phyloP scores from a whole-genome alignment of 163 green algal genomes.

The Volvox carteri region DNA sequence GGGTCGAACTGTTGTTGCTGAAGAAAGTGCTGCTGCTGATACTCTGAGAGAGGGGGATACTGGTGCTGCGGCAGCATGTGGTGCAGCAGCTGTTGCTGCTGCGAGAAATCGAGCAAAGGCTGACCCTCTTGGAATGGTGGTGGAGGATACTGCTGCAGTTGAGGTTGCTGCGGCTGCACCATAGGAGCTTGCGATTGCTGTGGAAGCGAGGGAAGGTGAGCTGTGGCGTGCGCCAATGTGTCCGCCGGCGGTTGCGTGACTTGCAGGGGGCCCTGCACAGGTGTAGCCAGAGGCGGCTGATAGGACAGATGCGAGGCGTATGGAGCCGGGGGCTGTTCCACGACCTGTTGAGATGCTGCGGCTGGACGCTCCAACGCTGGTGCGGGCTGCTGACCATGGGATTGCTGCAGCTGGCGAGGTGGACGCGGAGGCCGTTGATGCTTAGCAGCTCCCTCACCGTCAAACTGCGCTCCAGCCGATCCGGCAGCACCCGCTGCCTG shows the following conservation, averaged over 20 bases:
- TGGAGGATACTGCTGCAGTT: conserved; percentile 8
- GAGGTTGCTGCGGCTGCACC: neutral
- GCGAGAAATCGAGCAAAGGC: neutral
- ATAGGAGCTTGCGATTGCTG: neutral
- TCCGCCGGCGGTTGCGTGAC: neutral
- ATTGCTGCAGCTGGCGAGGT: conserved; percentile 10
- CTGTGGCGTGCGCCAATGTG: neutral
- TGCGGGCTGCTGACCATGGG: neutral
- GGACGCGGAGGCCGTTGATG: conserved; percentile 6
- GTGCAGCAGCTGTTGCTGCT: conserved; percentile 23
- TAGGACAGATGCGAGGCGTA: neutral
- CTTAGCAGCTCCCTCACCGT: neutral
- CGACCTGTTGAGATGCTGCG: neutral
- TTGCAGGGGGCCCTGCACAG: neutral
- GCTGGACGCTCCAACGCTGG: neutral
- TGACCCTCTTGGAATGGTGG: conserved; percentile 1
- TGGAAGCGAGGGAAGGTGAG: neutral
- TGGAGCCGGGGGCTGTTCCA: neutral
- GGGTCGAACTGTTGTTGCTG: conserved; percentile 16
- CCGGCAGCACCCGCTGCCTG: neutral
- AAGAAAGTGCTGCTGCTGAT: conserved; percentile 4
- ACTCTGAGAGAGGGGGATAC: neutral
- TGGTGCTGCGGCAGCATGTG: conserved; percentile 25
- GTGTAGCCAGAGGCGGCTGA: neutral
- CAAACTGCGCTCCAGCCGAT: neutral